Evolutionary conservation across 495 filamentous ascomycete genomes (phyloP), one percentile per base, ranked within the genome.

Genomic region (Halenospora varia): DNA sequence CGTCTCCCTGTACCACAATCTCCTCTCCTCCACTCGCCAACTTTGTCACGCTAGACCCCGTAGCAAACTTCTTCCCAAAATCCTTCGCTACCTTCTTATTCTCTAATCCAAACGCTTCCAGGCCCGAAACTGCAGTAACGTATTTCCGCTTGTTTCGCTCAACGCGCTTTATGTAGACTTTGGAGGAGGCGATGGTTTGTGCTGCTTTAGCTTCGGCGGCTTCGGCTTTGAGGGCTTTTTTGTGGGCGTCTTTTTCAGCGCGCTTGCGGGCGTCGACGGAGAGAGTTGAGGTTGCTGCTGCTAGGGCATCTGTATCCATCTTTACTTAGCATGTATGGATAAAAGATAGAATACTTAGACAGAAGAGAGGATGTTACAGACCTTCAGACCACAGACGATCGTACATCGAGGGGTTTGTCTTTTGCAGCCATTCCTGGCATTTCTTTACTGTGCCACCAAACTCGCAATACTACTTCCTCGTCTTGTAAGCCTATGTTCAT

Each of bases 381-480:
- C 92, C 90, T 70, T 88, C 82, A 44, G 90, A 94, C 75, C 96
- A 96, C 69, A 97, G 75, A 60, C 74, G 76, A 49, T 79, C 70
- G 70, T 96, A 92, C 71, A 96, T 72, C 42, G 81, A 76, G 0
- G 86, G 81, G 56, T 96, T 78, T 42, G 81, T 76, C 46, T 88
- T 84, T 64, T 91, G 79, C 10, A 98, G 80, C 94, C 94, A 98
- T 69, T 96, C 90, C 68, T 92, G 87, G 72, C 94, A 98, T 77
- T 96, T 97, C 74, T 90, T 95, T n/a, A 88, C 84, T n/a, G 92
- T 96, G 51, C 88, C 92, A 65, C 94, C 93, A 71, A 96, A 97
- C 73, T 97, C 95, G 75, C 94, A 98, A 74, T 96, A 98, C 94
- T 98, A 74, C 56, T 65, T 65, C 57, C 50, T 62, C 47, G 41